These are phyloP conservation scores for Pichia kudriavzevii DNA, from an alignment of 1,139 yeast genomes.

Conservation along the genomic window DNA sequence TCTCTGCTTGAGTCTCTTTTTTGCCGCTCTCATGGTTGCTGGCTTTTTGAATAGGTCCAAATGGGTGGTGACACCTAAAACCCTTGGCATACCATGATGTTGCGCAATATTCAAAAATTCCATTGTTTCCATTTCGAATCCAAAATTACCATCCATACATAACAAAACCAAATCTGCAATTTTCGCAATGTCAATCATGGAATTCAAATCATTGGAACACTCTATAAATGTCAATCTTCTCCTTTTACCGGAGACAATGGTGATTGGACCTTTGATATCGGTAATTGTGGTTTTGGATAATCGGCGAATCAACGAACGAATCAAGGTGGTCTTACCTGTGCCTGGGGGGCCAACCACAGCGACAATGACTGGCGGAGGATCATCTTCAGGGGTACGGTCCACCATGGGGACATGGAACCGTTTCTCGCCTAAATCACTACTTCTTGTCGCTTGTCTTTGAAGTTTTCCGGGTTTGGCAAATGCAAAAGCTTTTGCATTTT, in stretches of 20 bases:
- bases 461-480: slow-evolving; percentile 87
- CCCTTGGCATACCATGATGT: slow-evolving; percentile 98
- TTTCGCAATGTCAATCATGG: slow-evolving; percentile 95
- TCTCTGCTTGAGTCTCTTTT: slow-evolving; percentile 85
- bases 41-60: slow-evolving; percentile 88
- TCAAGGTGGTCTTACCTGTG: slow-evolving; percentile 91
- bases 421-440: slow-evolving; percentile 75
- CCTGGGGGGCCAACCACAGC: slow-evolving; percentile 99
- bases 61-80: slow-evolving; percentile 92
- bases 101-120: slow-evolving; percentile 93
- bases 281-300: slow-evolving; percentile 80
- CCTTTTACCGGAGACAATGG: slow-evolving; percentile 95
- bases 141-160: slow-evolving; percentile 93
- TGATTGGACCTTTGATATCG: slow-evolving; percentile 92
- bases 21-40: slow-evolving; percentile 82
- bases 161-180: slow-evolving; percentile 87
- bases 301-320: slow-evolving; percentile 80
- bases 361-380: slow-evolving; percentile 92
- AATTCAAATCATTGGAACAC: slow-evolving; percentile 84
- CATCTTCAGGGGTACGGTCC: slow-evolving; percentile 94
- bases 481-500: slow-evolving; percentile 90
- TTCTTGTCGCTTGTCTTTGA: slow-evolving; percentile 75
- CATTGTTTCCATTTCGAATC: slow-evolving; percentile 99
- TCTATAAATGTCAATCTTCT: slow-evolving; percentile 90
- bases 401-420: slow-evolving; percentile 96